phyloP scores from a whole-genome alignment of 768 basidiomycete species.

The Terana coerulea region DNA sequence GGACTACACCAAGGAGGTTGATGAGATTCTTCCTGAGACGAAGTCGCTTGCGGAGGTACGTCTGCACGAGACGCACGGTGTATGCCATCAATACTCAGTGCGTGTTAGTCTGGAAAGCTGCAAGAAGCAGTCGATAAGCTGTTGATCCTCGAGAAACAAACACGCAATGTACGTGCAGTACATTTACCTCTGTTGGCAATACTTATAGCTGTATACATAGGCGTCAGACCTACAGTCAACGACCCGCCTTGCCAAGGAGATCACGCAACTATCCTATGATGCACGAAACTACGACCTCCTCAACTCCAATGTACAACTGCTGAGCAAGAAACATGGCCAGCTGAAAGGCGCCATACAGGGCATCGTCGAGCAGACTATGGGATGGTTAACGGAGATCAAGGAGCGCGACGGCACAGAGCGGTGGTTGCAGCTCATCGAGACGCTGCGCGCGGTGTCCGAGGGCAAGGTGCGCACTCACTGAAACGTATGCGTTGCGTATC shows the following conservation, averaged over 20 bases:
- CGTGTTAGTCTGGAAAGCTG: conserved; percentile 67
- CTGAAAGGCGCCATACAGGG: conserved; percentile 85
- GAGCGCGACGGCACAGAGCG: conserved; percentile 60
- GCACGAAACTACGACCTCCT: conserved; percentile 66
- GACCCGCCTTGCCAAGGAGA: conserved; percentile 73
- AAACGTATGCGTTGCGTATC: neutral
- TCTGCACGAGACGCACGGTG: neutral
- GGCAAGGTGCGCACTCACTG: conserved; percentile 69
- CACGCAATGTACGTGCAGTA: conserved; percentile 73
- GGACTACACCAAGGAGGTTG: conserved; percentile 84
- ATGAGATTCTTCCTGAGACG: conserved; percentile 67
- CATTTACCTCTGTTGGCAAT: neutral
- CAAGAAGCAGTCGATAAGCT: conserved; percentile 90
- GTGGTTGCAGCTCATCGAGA: conserved; percentile 89
- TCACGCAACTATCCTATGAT: conserved; percentile 68
- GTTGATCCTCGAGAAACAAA: conserved; percentile 88
- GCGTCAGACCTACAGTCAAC: conserved; percentile 94
- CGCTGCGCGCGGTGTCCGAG: conserved; percentile 87
- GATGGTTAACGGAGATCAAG: conserved; percentile 77
- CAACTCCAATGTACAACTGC: conserved; percentile 60
- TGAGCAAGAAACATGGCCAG: conserved; percentile 97
- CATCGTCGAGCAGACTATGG: conserved; percentile 86
- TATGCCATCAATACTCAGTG: conserved; percentile 10
- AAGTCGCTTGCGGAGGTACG: conserved; percentile 68
- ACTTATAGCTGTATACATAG: conserved; percentile 40